Conservation (phyloP, 345 rosid genomes). For the Mercurialis annua region DNA sequence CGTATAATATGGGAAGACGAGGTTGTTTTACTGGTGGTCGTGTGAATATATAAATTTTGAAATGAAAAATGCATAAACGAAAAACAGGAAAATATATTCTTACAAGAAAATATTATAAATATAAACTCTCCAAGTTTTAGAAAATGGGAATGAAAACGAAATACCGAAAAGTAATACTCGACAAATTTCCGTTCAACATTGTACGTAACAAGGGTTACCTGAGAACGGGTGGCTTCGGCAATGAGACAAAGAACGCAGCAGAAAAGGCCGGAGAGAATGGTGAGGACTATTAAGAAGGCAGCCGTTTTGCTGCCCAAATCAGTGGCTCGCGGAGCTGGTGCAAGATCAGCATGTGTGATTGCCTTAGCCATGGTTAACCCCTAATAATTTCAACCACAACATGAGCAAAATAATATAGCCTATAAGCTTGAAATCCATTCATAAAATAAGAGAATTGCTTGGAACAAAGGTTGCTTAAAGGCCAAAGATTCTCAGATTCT, state of each 20-base stretch:
- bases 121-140: no score
- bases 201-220: constrained; percentile 50
- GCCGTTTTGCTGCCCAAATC: constrained; percentile 73
- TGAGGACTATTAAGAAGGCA: constrained; percentile 42
- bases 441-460: constrained; percentile 53
- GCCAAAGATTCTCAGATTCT: constrained; percentile 61
- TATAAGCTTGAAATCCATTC: constrained; percentile 4
- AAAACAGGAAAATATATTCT: no score
- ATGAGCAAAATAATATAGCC: background rate
- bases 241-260: constrained; percentile 80
- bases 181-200: no score
- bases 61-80: no score
- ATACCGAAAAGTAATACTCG: no score
- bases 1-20: background rate
- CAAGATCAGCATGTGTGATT: constrained; percentile 84
- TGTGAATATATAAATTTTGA: no score
- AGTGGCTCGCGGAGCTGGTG: constrained; percentile 45
- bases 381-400: constrained; percentile 3
- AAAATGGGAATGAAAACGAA: no score
- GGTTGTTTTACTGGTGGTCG: no score
- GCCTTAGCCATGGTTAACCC: constrained; percentile 44
- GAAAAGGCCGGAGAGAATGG: constrained; percentile 61
- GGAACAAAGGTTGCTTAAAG: constrained; percentile 86
- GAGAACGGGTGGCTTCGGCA: constrained; percentile 89
- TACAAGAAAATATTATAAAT: no score